Evolutionary conservation across 176 grass and related monocot genomes (phyloP), one percentile per base, ranked within the genome.

Genomic region (Themeda triandra): DNA sequence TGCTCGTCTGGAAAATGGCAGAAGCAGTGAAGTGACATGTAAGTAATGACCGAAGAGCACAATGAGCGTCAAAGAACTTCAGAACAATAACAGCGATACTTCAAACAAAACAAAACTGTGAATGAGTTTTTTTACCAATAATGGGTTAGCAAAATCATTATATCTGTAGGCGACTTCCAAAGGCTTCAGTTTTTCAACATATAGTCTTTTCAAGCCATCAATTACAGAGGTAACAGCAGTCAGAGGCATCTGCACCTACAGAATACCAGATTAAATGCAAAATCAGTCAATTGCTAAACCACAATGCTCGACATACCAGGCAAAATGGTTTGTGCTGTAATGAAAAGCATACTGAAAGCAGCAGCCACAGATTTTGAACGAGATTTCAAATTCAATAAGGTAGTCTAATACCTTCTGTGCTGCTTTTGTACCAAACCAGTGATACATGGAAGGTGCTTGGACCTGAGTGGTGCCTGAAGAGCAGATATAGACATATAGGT

Each of bases 361-460:
- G 13, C 17, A 17, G 1, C 39, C 36, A 23, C 10, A 49, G 19
- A 54, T 8, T 75, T 11, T 67, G n/a, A 41, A 67, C 25, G 75
- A 67, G 21, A 42, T 35, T 49, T 31, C 32, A 70, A 39, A 74
- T 49, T 32, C 24, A 32, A 63, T 11, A 31, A 5, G 12, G 13
- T 45, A 81, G 12, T 68, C 1, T 62, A 39, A 27, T 96, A 99
- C 93, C 91, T 99, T 99, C 40, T 96, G 93, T 69, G 89, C 36
- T 81, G 96, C 89, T 92, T 94, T 99, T 67, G 93, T 88, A 76
- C 93, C 85, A 74, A 99, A 99, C 96, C 96, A 99, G 78, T 87
- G 84, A 63, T 83, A 79, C n/a, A 89, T 71, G 71, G 56, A 79
- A 85, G 91, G 75, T 79, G 78, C 80, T 71, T 94, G 88, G 33